A percentile compares a stretch with the other conserved stretches of the same genome.
Evolutionary conservation across 495 filamentous ascomycete genomes (phyloP).

Genomic region (Cenococcum geophilum): DNA sequence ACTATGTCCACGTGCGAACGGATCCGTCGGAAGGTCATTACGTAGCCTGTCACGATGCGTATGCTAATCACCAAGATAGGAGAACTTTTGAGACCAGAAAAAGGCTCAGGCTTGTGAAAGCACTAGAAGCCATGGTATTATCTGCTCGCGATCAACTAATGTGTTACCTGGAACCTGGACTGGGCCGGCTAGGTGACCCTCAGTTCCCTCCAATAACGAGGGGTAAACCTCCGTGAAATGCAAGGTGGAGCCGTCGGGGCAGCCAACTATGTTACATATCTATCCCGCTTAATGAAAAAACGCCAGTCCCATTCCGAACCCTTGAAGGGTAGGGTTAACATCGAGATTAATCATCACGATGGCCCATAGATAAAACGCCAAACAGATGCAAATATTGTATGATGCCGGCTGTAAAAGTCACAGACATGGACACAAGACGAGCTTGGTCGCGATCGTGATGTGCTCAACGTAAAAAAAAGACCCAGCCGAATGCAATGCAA

Average conservation of each 20-base stretch:
- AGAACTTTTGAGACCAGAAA: no score
- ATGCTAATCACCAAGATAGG: no score
- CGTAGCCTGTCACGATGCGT: no score
- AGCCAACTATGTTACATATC: slow-evolving; percentile 3
- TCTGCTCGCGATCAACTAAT: no score
- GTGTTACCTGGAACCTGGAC: neutral
- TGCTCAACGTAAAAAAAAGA: neutral
- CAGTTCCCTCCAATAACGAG: neutral
- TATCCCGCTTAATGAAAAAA: neutral
- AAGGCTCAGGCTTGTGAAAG: no score
- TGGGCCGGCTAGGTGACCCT: neutral
- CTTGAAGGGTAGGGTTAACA: neutral
- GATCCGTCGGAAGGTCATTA: no score
- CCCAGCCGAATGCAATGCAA: slow-evolving; percentile 27
- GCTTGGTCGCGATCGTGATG: neutral
- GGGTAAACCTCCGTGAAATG: neutral
- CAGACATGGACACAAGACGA: neutral
- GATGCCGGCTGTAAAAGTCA: neutral
- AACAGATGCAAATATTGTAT: neutral
- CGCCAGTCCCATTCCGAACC: neutral
- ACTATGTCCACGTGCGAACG: no score
- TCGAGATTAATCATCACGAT: neutral
- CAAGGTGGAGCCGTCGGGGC: neutral
- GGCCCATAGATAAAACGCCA: neutral
- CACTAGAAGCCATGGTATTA: no score